Conservation (phyloP, 495 filamentous ascomycete species). For the Penicillium ochrochloron region DNA sequence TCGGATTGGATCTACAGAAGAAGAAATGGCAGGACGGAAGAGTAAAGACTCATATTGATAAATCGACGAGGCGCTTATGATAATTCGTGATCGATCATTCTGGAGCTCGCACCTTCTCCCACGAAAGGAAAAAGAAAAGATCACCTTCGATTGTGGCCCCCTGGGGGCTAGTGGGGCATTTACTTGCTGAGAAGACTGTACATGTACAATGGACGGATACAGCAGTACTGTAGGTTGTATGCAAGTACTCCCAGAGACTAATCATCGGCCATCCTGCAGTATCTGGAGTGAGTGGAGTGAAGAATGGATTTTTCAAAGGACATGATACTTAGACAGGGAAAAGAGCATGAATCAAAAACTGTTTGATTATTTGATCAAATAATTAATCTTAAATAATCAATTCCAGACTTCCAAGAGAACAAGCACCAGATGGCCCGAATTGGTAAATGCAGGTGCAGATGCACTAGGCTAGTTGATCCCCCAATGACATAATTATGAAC, state of each 20-base stretch:
- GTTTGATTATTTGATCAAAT: not conserved
- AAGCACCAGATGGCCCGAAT: constrained; percentile 17
- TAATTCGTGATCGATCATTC: not conserved
- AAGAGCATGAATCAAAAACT: not conserved
- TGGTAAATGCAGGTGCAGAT: constrained; percentile 26
- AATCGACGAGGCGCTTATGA: not conserved
- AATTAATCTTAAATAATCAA: not conserved
- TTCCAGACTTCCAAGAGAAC: not conserved
- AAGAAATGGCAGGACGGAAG: not conserved
- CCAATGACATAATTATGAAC: constrained; percentile 22
- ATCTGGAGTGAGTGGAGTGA: not conserved
- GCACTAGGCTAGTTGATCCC: not conserved
- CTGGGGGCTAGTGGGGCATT: not conserved
- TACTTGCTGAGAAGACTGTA: too few species aligned
- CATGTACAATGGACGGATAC: not conserved
- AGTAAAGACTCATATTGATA: not conserved
- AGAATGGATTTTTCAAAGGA: not conserved
- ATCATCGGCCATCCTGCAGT: not conserved
- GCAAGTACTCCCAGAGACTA: not conserved
- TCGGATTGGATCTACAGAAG: not conserved
- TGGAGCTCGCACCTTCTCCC: not conserved
- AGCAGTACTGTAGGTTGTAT: too few species aligned
- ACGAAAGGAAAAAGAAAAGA: not conserved
- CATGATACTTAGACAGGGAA: not conserved
- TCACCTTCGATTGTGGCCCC: not conserved